These are phyloP conservation scores for Secale cereale DNA, from an alignment of 176 grass and related monocot genomes.

Conservation along the genomic window DNA sequence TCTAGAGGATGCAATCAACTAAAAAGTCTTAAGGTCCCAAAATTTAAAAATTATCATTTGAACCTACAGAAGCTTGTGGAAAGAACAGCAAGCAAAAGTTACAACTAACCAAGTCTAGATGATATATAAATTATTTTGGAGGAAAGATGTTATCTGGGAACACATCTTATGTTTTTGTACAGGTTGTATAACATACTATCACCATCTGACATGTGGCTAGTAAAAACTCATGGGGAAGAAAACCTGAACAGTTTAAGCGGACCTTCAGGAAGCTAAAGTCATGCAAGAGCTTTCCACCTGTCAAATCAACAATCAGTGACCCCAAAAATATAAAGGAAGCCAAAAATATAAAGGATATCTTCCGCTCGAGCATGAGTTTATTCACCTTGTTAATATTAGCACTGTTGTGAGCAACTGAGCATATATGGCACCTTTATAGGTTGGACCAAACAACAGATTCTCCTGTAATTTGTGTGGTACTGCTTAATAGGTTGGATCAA, in stretches of 20 bases:
- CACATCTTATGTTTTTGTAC: conserved; percentile 6
- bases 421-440: neutral
- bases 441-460: neutral
- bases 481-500: conserved; percentile 4
- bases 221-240: conserved; percentile 82
- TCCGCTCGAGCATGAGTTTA: too few species aligned
- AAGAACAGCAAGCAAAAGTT: too few species aligned
- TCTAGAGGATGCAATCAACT: too few species aligned
- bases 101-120: too few species aligned
- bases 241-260: conserved; percentile 80
- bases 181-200: neutral
- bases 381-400: too few species aligned
- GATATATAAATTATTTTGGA: too few species aligned
- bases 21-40: too few species aligned
- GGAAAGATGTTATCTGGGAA: neutral
- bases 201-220: conserved; percentile 70
- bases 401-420: too few species aligned
- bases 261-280: conserved; percentile 79
- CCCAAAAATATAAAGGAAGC: too few species aligned
- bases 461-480: neutral
- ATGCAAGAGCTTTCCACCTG: conserved; percentile 77
- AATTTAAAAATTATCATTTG: too few species aligned
- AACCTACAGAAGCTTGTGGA: too few species aligned
- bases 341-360: too few species aligned
- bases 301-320: conserved; percentile 55